Evolutionary conservation across 1,139 yeast species (phyloP), one percentile per base, ranked within the genome.

Genomic region (Schizosaccharomyces versatilis): DNA sequence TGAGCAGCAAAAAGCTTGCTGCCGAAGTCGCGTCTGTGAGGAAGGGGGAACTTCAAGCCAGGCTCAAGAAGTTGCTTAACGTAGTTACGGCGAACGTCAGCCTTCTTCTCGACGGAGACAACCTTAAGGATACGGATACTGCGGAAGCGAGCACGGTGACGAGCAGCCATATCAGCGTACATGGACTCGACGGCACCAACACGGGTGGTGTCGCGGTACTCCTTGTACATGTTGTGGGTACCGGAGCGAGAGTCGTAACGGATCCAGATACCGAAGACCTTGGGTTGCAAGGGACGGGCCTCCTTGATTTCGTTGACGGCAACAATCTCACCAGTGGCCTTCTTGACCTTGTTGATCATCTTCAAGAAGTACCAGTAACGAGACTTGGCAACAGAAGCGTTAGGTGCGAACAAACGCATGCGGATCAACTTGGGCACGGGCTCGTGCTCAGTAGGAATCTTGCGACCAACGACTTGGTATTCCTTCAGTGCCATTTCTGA

Each of bases 61-160:
- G 85, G 84, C 71, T 90, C 69, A 73, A 88, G 80, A 80, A 82
- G 86, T 80, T 93, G 98, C 78, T 80, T 88, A 73, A 86, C 81
- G 93, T 90, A 88, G 76, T 85, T 96, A 78, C 99, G 86, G 88
- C 85, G 90, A 73, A 90, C 95, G 69, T 90, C 98, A 63, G 84
- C 94, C 66, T 93, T 80, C 82, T 85, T 88, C 75, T 82, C 95
- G 70, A 90, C 81, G 79, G 90, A 97, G 72, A 88, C 97, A 73
- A 90, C 97, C 86, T 90, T 90, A 62, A 71, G 71, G 60, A 71
- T 60, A 85, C 90, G 98, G 75, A 90, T 84, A 67, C 90, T 82
- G 83, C 98, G 85, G 81, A 90, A 90, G 81, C 99, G 86, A 71
- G 98, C 93, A 83, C 98, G 86, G 94, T 90, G 99, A 79, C 98